phyloP scores from a whole-genome alignment of 495 filamentous ascomycete species.

The Staphylotrichum tortipilum region DNA sequence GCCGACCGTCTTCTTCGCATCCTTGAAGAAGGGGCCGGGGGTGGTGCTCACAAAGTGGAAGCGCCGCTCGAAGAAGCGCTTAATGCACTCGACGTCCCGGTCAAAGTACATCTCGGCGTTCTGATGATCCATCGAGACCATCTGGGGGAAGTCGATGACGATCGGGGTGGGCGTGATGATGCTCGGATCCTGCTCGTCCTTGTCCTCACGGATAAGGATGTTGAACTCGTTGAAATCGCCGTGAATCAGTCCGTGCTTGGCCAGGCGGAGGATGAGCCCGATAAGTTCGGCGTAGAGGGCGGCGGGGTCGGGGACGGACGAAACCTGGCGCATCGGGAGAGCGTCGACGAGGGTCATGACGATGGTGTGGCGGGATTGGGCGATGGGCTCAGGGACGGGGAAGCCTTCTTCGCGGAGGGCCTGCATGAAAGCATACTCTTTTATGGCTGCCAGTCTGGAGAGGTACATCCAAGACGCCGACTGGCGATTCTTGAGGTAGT shows the following conservation, averaged over 20 bases:
- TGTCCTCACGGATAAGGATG: constrained; percentile 76
- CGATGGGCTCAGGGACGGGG: constrained; percentile 76
- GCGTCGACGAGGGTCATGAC: constrained; percentile 89
- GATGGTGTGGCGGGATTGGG: constrained; percentile 85
- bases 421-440: constrained; percentile 89
- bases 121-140: constrained; percentile 87
- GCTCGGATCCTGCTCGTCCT: constrained; percentile 21
- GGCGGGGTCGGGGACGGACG: constrained; percentile 68
- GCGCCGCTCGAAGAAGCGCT: constrained; percentile 78
- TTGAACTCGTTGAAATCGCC: constrained; percentile 99
- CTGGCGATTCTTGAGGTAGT: constrained; percentile 79
- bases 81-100: constrained; percentile 88
- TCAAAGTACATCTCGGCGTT: constrained; percentile 96
- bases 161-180: constrained; percentile 51
- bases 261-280: constrained; percentile 72
- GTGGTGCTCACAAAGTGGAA: constrained; percentile 80
- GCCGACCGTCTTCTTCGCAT: constrained; percentile 67
- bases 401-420: constrained; percentile 75
- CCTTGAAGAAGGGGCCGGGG: constrained; percentile 73
- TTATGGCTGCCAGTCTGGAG: constrained; percentile 79
- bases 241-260: constrained; percentile 85
- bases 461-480: constrained; percentile 93
- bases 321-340: constrained; percentile 79
- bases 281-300: constrained; percentile 81
- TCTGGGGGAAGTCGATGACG: constrained; percentile 96